These are phyloP conservation scores for Plectosphaerella sp. DNA, from an alignment of 2,329 filamentous ascomycete species.

Conservation along the genomic window DNA sequence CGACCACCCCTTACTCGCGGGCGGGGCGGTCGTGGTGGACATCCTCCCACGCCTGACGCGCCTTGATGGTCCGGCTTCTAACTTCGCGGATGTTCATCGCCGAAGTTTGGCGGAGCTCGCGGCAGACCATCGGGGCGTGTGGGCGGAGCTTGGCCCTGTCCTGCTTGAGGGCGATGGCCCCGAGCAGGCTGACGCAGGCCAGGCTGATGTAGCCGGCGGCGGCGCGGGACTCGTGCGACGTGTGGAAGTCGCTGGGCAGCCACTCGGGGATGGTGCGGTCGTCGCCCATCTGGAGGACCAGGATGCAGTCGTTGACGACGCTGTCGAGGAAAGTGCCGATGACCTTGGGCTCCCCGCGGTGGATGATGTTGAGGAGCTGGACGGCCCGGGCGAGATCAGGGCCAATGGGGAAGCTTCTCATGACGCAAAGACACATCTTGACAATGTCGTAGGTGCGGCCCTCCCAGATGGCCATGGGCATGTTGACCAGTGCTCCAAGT, in stretches of 20 bases:
- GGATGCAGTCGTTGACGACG: slow-evolving; percentile 39
- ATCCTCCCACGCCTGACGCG: slow-evolving; percentile 31
- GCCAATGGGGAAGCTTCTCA: slow-evolving; percentile 35
- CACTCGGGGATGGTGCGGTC: slow-evolving; percentile 31
- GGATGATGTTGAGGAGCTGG: slow-evolving; percentile 41
- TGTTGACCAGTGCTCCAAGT: slow-evolving; percentile 44
- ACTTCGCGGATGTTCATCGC: slow-evolving; percentile 15
- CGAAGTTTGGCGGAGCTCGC: slow-evolving; percentile 18
- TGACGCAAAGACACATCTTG: slow-evolving; percentile 42
- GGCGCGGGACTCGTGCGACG: slow-evolving; percentile 18
- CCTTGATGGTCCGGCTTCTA: slow-evolving; percentile 9
- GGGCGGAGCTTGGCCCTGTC: slow-evolving; percentile 17
- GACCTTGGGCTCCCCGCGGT: slow-evolving; percentile 38
- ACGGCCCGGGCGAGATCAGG: slow-evolving; percentile 44
- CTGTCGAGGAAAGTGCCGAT: slow-evolving; percentile 44
- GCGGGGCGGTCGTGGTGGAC: slow-evolving; percentile 15
- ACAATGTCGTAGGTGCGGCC: slow-evolving; percentile 43
- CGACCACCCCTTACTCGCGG: no score
- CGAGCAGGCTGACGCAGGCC: slow-evolving; percentile 25
- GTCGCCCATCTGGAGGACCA: slow-evolving; percentile 26
- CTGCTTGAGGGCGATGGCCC: slow-evolving; percentile 16
- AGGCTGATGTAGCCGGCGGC: slow-evolving; percentile 21
- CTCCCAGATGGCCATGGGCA: slow-evolving; percentile 46
- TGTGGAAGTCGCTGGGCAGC: slow-evolving; percentile 36
- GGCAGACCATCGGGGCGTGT: slow-evolving; percentile 13